These are phyloP conservation scores for Quercus variabilis DNA, from an alignment of 306 rosid species.

Conservation along the genomic window DNA sequence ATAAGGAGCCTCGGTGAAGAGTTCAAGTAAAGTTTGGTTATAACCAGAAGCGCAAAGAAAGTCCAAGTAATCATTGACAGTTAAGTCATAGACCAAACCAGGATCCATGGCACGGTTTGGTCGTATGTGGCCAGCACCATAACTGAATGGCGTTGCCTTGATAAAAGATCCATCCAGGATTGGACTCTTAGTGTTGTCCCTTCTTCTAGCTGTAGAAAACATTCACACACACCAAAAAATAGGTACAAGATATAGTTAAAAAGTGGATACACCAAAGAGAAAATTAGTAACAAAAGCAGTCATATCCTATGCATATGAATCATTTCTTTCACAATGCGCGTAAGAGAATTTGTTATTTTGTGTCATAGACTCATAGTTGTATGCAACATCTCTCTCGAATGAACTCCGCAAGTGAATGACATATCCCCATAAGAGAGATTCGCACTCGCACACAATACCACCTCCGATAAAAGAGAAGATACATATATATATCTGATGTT, in stretches of 20 bases:
- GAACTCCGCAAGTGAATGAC: too few species aligned
- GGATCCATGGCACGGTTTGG: conserved; percentile 76
- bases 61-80: conserved; percentile 46
- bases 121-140: conserved; percentile 65
- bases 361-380: too few species aligned
- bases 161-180: conserved; percentile 25
- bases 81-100: conserved; percentile 69
- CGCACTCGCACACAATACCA: too few species aligned
- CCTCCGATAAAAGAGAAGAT: too few species aligned
- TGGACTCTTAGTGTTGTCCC: conserved; percentile 46
- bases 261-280: too few species aligned
- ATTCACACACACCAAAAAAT: neutral
- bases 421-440: too few species aligned
- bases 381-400: too few species aligned
- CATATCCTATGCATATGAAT: too few species aligned
- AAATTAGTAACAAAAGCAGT: too few species aligned
- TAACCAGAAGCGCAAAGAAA: conserved; percentile 58
- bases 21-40: conserved; percentile 16
- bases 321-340: too few species aligned
- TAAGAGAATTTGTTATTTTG: neutral
- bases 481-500: too few species aligned
- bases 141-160: conserved; percentile 42
- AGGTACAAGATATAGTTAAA: too few species aligned
- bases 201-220: conserved; percentile 41
- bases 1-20: conserved; percentile 19